phyloP scores from a whole-genome alignment of 495 filamentous ascomycete species.

The Podospora didyma region DNA sequence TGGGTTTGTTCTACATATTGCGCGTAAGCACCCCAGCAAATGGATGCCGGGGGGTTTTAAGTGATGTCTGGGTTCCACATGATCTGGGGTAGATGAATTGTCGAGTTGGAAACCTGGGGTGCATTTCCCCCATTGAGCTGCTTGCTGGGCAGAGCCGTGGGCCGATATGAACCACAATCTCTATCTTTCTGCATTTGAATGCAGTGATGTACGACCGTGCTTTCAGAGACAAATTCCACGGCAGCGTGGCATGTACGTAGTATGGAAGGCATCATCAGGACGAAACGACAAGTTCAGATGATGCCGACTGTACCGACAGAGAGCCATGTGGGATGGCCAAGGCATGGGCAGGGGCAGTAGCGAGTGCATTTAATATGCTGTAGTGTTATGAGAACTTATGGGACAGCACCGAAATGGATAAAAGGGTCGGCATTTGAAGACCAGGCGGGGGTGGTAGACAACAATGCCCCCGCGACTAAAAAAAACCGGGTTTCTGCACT shows the following conservation, averaged over 20 bases:
- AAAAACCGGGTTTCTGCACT: too few relatives aligned
- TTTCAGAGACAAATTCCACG: not conserved
- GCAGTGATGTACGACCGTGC: not conserved
- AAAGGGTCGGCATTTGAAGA: slow-evolving; percentile 17
- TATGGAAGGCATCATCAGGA: not conserved
- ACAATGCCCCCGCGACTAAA: too few relatives aligned
- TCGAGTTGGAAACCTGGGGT: slow-evolving; percentile 10
- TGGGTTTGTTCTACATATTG: slow-evolving; percentile 5
- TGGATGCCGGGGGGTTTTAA: slow-evolving; percentile 2
- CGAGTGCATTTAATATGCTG: not conserved
- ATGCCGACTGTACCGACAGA: too few relatives aligned
- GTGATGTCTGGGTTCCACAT: slow-evolving; percentile 2
- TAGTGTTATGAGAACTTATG: not conserved
- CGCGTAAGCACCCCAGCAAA: not conserved
- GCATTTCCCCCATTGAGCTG: not conserved
- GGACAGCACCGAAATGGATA: slow-evolving; percentile 1
- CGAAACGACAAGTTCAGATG: not conserved
- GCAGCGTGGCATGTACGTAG: not conserved
- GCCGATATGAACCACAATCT: not conserved
- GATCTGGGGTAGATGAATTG: slow-evolving; percentile 14
- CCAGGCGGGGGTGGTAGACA: too few relatives aligned
- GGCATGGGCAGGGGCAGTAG: not conserved
- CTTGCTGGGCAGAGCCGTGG: slow-evolving; percentile 1
- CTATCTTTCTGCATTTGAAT: not conserved
- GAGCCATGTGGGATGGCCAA: not conserved